phyloP scores from a whole-genome alignment of 2,329 filamentous ascomycete genomes.

The Cadophora gregata region DNA sequence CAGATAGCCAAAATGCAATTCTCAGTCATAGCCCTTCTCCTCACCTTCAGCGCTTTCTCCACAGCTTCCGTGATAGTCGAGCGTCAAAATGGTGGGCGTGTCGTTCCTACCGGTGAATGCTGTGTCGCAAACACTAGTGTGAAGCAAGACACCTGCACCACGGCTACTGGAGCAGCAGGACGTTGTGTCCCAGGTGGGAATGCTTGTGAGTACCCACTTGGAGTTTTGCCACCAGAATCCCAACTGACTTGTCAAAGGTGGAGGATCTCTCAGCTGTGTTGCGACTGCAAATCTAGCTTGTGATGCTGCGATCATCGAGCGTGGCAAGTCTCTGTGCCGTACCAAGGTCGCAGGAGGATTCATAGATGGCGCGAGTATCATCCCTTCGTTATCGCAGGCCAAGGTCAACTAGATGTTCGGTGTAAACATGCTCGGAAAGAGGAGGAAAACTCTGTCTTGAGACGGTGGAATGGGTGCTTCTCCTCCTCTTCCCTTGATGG shows the following conservation, averaged over 20 bases:
- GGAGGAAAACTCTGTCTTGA: too few relatives aligned
- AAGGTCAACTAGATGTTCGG: slow-evolving; percentile 25
- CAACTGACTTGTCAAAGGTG: not conserved
- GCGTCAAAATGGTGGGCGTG: slow-evolving; percentile 10
- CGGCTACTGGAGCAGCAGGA: slow-evolving; percentile 13
- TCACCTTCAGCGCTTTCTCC: slow-evolving; percentile 19
- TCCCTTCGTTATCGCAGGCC: slow-evolving; percentile 20
- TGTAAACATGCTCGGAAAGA: too few relatives aligned
- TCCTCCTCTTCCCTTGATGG: slow-evolving; percentile 11
- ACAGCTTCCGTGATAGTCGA: slow-evolving; percentile 6
- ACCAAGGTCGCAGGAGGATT: slow-evolving; percentile 17
- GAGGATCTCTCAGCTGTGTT: slow-evolving; percentile 20
- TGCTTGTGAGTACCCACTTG: slow-evolving; percentile 8
- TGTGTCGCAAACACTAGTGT: slow-evolving; percentile 18
- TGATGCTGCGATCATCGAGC: slow-evolving; percentile 21
- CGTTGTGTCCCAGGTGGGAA: slow-evolving; percentile 22
- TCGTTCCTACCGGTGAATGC: slow-evolving; percentile 12
- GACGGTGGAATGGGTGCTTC: slow-evolving; percentile 1
- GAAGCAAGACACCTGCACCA: slow-evolving; percentile 24
- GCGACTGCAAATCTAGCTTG: slow-evolving; percentile 16
- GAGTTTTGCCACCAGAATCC: not conserved
- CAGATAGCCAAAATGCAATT: slow-evolving; percentile 19
- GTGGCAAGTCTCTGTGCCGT: slow-evolving; percentile 21
- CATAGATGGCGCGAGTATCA: slow-evolving; percentile 22
- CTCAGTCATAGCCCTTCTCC: slow-evolving; percentile 11